A percentile compares a stretch with the other conserved stretches of the same genome.
These are phyloP conservation scores for Arachnomyces sp. DNA, from an alignment of 2,329 filamentous ascomycete species.

Conservation along the genomic window DNA sequence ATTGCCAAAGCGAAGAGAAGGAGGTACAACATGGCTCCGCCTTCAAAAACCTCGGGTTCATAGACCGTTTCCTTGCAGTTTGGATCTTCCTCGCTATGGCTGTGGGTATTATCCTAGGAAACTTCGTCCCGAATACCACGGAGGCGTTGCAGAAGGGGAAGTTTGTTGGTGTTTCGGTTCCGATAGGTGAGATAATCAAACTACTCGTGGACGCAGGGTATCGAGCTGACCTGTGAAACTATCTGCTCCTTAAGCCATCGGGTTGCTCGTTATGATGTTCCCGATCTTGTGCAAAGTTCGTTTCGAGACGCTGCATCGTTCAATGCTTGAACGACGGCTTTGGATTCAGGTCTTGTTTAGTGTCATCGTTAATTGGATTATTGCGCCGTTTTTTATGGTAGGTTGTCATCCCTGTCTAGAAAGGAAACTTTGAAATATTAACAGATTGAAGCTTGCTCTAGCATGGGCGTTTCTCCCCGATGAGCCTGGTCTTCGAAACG, in stretches of 20 bases:
- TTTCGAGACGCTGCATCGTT: constrained; percentile 63
- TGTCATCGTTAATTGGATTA: constrained; percentile 70
- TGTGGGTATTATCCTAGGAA: constrained; percentile 65
- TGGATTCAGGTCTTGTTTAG: constrained; percentile 78
- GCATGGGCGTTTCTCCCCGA: constrained; percentile 48
- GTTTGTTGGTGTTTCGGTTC: constrained; percentile 62
- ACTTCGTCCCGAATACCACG: constrained; percentile 58
- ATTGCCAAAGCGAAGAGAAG: too few relatives aligned
- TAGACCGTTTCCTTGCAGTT: constrained; percentile 57
- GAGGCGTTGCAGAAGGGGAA: constrained; percentile 59
- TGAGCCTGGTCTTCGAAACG: constrained; percentile 45
- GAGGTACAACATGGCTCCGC: constrained; percentile 11
- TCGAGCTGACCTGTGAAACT: neutral
- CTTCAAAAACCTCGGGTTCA: constrained; percentile 46
- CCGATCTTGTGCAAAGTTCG: constrained; percentile 82
- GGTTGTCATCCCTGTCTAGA: constrained; percentile 7
- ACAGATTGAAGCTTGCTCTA: constrained; percentile 35
- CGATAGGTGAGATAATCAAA: constrained; percentile 47
- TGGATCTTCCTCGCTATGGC: constrained; percentile 76
- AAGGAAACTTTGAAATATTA: neutral
- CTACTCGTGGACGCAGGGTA: neutral
- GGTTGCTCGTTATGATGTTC: constrained; percentile 87
- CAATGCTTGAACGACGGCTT: constrained; percentile 53
- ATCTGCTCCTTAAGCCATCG: constrained; percentile 49
- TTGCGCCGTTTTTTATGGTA: constrained; percentile 77